Evolutionary conservation across 2,329 filamentous ascomycete species (phyloP).

Genomic region (Neonectria ditissima): DNA sequence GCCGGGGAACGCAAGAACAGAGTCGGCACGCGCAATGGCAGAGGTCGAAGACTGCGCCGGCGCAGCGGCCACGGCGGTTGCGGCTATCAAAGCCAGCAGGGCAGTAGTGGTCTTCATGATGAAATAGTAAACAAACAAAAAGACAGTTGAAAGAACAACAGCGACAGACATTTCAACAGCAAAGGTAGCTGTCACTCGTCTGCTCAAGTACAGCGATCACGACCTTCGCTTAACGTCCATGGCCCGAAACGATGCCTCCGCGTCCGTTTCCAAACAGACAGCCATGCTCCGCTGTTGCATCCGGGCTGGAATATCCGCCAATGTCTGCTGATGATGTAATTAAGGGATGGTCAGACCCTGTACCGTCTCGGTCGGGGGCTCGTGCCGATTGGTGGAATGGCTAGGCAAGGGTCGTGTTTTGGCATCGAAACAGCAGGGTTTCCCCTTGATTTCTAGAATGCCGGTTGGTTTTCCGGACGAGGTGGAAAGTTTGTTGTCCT

Average conservation of each 20-base stretch:
- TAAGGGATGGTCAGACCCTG: neutral
- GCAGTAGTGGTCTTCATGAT: neutral
- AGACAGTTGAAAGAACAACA: neutral
- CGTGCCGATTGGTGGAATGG: neutral
- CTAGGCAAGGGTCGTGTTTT: neutral
- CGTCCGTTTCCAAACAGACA: too few species aligned
- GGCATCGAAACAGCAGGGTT: neutral
- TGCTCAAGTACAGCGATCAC: neutral
- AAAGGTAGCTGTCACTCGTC: neutral
- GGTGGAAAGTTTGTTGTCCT: too few species aligned
- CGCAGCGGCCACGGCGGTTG: neutral
- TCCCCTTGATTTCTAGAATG: neutral
- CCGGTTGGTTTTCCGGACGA: neutral
- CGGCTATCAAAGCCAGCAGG: neutral
- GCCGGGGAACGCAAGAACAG: conserved; percentile 50
- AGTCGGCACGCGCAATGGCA: neutral
- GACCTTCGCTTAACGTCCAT: neutral
- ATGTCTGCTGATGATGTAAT: neutral
- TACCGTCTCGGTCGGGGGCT: neutral
- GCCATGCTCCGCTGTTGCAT: neutral
- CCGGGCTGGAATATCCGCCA: neutral
- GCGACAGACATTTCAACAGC: neutral
- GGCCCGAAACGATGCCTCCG: neutral
- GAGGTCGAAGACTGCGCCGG: neutral
- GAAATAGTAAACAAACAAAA: neutral